Percentiles rank a stretch among this genome's conserved stretches.
These are phyloP conservation scores for Candida vartiovaarae DNA, from an alignment of 805 yeast species.

Conservation along the genomic window DNA sequence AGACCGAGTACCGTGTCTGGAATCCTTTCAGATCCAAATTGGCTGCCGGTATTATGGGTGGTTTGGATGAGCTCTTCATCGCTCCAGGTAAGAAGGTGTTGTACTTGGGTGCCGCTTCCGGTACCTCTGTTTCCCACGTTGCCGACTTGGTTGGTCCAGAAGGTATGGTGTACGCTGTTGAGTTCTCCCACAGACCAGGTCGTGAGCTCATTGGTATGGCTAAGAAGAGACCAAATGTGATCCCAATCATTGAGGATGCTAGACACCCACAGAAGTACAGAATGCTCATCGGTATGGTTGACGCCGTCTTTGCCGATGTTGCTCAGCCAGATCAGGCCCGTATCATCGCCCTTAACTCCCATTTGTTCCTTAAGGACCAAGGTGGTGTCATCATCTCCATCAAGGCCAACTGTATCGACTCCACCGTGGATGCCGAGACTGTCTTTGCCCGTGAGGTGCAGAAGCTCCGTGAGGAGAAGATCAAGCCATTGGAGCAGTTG, in stretches of 20 bases:
- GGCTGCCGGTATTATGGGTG: constrained; percentile 99
- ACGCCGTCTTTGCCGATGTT: constrained; percentile 97
- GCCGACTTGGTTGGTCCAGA: constrained; percentile 98
- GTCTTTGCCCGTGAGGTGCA: constrained; percentile 99
- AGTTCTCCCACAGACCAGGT: constrained; percentile 99
- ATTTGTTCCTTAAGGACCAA: constrained; percentile 94
- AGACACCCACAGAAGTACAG: constrained; percentile 99
- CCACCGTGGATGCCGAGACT: constrained; percentile 98
- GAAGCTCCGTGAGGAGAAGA: constrained; percentile 96
- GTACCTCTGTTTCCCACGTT: constrained; percentile 98
- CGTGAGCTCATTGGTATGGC: constrained; percentile 99
- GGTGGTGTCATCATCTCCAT: constrained; percentile 98
- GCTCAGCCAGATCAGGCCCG: constrained; percentile 99
- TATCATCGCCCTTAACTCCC: constrained; percentile 97
- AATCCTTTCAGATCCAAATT: constrained; percentile 99
- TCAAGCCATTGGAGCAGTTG: constrained; percentile 97
- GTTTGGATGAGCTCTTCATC: constrained; percentile 94
- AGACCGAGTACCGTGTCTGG: constrained; percentile 99
- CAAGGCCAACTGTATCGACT: constrained; percentile 99
- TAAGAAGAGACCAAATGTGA: constrained; percentile 98
- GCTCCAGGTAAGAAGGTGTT: constrained; percentile 97
- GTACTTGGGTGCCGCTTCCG: constrained; percentile 98
- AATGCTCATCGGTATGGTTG: constrained; percentile 99
- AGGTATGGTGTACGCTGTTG: constrained; percentile 98
- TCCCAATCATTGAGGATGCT: constrained; percentile 98